phyloP scores from a whole-genome alignment of 371 early-diverging fungal species.

The Lichtheimia hyalospora region DNA sequence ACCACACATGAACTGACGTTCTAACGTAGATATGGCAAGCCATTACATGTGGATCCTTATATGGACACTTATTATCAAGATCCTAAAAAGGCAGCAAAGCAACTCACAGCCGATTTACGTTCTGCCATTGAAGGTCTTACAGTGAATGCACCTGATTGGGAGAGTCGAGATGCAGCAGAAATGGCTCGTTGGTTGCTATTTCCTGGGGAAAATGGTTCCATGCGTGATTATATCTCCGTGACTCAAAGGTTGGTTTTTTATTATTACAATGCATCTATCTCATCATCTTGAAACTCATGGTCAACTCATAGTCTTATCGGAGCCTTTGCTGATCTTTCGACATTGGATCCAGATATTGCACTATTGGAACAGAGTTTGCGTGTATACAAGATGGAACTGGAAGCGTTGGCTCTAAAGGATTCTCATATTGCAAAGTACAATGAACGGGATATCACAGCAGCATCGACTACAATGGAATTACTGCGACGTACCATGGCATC shows the following conservation, averaged over 20 bases:
- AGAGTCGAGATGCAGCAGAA: conserved; percentile 48
- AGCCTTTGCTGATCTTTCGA: conserved; percentile 25
- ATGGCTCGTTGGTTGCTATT: conserved; percentile 51
- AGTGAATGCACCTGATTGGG: conserved; percentile 54
- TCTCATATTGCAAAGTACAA: conserved; percentile 51
- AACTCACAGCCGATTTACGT: conserved; percentile 40
- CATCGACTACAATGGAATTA: conserved; percentile 36
- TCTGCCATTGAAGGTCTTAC: conserved; percentile 37
- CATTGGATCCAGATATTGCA: conserved; percentile 25
- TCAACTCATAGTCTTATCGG: conserved; percentile 38
- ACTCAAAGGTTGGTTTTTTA: conserved; percentile 43
- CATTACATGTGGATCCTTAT: conserved; percentile 46
- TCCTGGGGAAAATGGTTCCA: conserved; percentile 36
- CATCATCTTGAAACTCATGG: neutral
- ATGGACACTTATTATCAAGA: conserved; percentile 43
- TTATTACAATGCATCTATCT: neutral
- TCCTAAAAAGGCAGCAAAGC: conserved; percentile 48
- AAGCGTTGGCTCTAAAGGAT: conserved; percentile 33
- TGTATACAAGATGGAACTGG: conserved; percentile 43
- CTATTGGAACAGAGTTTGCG: conserved; percentile 39
- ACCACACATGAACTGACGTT: neutral
- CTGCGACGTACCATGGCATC: conserved; percentile 35
- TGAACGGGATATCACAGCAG: conserved; percentile 40
- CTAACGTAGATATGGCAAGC: conserved; percentile 44
- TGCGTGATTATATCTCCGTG: conserved; percentile 50